Evolutionary conservation across 23 red algal genomes (phyloP), one percentile per base, ranked within the genome.

Genomic region (Gracilariopsis chorda): DNA sequence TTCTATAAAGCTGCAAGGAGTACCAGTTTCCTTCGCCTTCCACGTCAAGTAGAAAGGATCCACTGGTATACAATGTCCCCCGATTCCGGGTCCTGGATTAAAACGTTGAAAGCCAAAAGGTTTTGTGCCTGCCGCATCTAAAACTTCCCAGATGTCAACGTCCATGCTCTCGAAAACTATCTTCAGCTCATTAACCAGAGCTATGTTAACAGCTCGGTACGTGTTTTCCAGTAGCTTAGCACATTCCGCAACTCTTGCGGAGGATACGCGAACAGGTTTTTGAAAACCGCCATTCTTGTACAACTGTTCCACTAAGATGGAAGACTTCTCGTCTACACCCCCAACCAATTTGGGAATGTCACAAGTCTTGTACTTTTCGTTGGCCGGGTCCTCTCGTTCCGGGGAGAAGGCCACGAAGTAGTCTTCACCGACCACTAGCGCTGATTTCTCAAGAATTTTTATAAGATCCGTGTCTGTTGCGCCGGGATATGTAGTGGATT

Each of bases 31-130:
- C 48, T 83, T 80, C 16, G 93, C 93, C 80, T 95, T 95, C 93
- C 93, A 95, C 52, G 93, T 79, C 64, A 95, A 67, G 51, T 95
- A 95, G 44, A 89, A 95, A 33, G 93, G 93, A 64, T 95, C 93
- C 4, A 95, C 82, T 23, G 85, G 85, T 28, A 95, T 95, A 48
- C 93, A 95, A 68, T 95, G 93, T 37, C 93, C 93, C 13, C 93
- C 93, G 59, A 95, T 88, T 14, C 93, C 93, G 34, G 93, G 93
- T 36, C 93, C 93, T 0, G 93, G 93, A 65, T 95, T 63, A 51
- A 95, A 95, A 17, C 93, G 87, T 32, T 90, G 78, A 72, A 76
- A 95, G 25, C 93, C 93, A 44, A 95, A 95, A 24, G 93, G 93
- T 51, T 95, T 95, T 48, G 93, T 95, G 21, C 83, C 85, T 11